Percentiles rank a stretch among this genome's conserved stretches.
Evolutionary conservation across 495 filamentous ascomycete genomes (phyloP).

Genomic region (Penicillium mononematosum): DNA sequence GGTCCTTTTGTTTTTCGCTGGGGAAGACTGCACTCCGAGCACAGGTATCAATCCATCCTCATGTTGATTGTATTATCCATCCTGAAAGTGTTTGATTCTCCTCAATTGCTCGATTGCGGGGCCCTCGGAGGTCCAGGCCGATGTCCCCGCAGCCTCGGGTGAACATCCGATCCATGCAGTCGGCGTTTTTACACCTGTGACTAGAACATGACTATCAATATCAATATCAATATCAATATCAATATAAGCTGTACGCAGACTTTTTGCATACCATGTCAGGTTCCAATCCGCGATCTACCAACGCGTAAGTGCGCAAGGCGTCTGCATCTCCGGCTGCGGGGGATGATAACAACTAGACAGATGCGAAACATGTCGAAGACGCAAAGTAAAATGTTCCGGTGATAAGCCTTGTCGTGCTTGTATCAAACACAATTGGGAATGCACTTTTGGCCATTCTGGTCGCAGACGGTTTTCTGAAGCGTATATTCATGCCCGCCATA

Average conservation of each 20-base stretch:
- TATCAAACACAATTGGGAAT: constrained; percentile 25
- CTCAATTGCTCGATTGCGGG: background rate
- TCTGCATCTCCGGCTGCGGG: background rate
- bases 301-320: constrained; percentile 11
- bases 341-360: constrained; percentile 13
- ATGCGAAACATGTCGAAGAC: constrained; percentile 25
- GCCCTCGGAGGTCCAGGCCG: constrained; percentile 7
- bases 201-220: background rate
- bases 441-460: constrained; percentile 17
- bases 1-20: constrained; percentile 29
- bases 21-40: background rate
- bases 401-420: constrained; percentile 25
- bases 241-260: background rate
- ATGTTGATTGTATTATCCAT: background rate
- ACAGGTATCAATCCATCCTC: background rate
- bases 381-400: constrained; percentile 27
- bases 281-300: constrained; percentile 17
- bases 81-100: background rate
- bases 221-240: background rate
- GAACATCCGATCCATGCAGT: background rate
- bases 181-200: background rate
- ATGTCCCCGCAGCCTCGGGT: constrained; percentile 4
- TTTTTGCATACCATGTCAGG: background rate
- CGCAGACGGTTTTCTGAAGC: constrained; percentile 23
- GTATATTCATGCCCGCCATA: constrained; percentile 7